Evolutionary conservation across 495 filamentous ascomycete species (phyloP), one percentile per base, ranked within the genome.

Genomic region (Cladorrhinum samala): DNA sequence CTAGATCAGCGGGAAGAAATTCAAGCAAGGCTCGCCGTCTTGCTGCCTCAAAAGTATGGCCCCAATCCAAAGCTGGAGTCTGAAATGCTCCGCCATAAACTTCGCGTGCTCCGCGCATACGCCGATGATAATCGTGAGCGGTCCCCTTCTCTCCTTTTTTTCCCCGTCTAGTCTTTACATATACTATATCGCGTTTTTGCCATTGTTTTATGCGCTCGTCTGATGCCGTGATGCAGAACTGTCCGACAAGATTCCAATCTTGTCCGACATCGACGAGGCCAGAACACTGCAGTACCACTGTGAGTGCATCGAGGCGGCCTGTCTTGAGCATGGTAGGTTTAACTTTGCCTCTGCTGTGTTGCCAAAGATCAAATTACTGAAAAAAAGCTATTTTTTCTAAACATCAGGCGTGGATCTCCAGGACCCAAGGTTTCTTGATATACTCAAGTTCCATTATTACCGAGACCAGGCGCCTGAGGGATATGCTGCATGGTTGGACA

Each of bases 221-320:
- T 74, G 57, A 73, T 68, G 51, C 24, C 41, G 27, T 5, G 52
- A 49, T 50, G 38, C 48, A 77, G 75, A 73, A 25, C 44, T 75
- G 46, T 65, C 72, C 50, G 70, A 68, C 49, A 72, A 66, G 51
- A 53, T 76, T 43, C 61, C 67, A 25, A 61, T 66, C 54, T 58
- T 76, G 53, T 77, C 71, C 57, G 73, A 77, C 23, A 64, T 75
- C 37, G 75, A 77, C 53, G 75, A 77, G 61, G 73, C 75, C 30
- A 62, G 75, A 44, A 59, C 65, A 14, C 51, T 77, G 47, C 75
- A 77, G 50, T 76, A 77, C 54, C 67, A 66, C 52, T 77, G 73
- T 57, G 75, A 77, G 58, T 77, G 74, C 55, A 71, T 77, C 54
- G 73, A 76, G 53, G 68, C 63, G 45, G 74, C 72, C 37, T 72